Percentiles rank a stretch among this genome's conserved stretches.
Evolutionary conservation across 768 basidiomycete species (phyloP).

Genomic region (Lactarius indigo): DNA sequence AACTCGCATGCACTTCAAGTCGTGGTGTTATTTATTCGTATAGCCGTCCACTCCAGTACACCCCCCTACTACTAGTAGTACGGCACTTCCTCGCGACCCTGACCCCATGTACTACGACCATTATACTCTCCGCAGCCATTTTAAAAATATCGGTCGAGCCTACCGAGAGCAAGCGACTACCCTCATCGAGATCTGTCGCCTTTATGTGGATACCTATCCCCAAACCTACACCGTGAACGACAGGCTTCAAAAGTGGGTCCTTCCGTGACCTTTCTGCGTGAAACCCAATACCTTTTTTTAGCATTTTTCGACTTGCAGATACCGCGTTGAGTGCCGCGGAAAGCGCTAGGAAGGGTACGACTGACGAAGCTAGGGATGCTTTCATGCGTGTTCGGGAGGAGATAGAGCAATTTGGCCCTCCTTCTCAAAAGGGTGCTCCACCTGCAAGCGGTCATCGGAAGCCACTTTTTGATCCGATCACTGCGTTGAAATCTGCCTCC

Average conservation of each 20-base stretch:
- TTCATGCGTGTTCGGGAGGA: background rate
- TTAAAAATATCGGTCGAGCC: background rate
- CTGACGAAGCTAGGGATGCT: background rate
- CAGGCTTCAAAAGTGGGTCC: background rate
- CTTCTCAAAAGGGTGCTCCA: background rate
- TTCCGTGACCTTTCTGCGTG: background rate
- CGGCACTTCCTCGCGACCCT: no score
- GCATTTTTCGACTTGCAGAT: slow-evolving; percentile 1
- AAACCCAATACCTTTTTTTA: background rate
- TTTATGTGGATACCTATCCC: background rate
- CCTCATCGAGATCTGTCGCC: slow-evolving; percentile 4
- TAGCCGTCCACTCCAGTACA: background rate
- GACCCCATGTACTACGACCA: no score
- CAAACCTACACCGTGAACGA: background rate
- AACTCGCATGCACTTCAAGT: no score
- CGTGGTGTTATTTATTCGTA: background rate
- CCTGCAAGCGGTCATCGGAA: background rate
- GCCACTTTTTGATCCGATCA: background rate
- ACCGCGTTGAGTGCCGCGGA: background rate
- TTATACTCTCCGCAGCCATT: background rate
- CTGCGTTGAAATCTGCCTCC: background rate
- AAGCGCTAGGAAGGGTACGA: background rate
- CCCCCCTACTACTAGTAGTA: background rate
- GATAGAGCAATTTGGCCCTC: background rate
- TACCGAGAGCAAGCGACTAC: background rate